Base-by-base conservation (phyloP, 148 eudicot species). In the Tetragonia tetragonoides region DNA sequence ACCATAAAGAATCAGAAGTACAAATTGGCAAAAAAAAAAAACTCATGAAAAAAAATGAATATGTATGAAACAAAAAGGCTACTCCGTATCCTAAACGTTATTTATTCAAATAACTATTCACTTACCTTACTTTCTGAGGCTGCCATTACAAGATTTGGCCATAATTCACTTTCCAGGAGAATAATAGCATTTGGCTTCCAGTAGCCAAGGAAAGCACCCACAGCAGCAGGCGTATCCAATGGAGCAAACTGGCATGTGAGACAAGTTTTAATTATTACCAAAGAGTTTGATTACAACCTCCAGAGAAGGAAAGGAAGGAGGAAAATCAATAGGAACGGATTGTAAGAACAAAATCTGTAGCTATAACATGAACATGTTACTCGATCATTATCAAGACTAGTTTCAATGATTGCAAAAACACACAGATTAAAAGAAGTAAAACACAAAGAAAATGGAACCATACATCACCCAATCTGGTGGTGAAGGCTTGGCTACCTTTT, bases 61-160 rank as follows among this genome's bases (percentile, higher is more conserved):
- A 24, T 40, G 38, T 40, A 78, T 60, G 75, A 46, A 77, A 10
- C 41, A 1, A 18, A 34, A 18, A 66, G 42, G 16, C 11, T 66
- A 53, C 70, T 76, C 15, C 46, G 47, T 34, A 7, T 47, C 56
- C 57, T 21, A 63, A 24, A 34, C 23, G 10, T 51, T 54, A 65
- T 23, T 24, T 42, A 6, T 56, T 10, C 24, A 24, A 65, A n/a
- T 39, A 49, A 54, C 12, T 49, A 37, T 16, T 16, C 12, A 72
- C 93, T 89, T 85, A 90, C 99, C 80, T 95, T 91, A 81, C 78
- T 80, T 84, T 75, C 84, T 78, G 97, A 85, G 49, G 97, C 97
- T 83, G 91, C 79, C 88, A 95, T 90, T 70, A 95, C 72, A 78
- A 95, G 87, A 85, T 95, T 95, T 80, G 99, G 99, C 99, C 99